Percentiles rank a stretch among this genome's conserved stretches.
phyloP scores from a whole-genome alignment of 2,329 filamentous ascomycete species.

The Alternaria burnsii region DNA sequence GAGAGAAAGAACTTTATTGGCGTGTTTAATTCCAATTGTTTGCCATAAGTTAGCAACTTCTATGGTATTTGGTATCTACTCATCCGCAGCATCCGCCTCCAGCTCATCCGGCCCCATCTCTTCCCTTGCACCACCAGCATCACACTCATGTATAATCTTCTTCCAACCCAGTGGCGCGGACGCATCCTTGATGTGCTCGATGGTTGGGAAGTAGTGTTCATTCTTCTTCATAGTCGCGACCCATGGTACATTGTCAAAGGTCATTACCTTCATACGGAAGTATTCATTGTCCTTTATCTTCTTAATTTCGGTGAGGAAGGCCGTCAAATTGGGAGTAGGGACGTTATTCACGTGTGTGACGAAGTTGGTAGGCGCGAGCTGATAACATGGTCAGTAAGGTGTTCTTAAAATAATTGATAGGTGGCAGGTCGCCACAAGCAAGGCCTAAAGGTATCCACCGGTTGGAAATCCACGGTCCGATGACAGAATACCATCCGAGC shows the following conservation, averaged over 20 bases:
- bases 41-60: not conserved
- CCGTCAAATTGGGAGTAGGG: conserved; percentile 80
- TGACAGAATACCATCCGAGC: not conserved
- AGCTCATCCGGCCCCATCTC: conserved; percentile 39
- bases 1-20: not conserved
- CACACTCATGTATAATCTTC: conserved; percentile 64
- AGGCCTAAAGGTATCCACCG: not conserved
- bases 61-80: conserved; percentile 12
- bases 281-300: conserved; percentile 97
- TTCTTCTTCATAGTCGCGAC: conserved; percentile 99
- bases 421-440: not conserved
- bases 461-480: not conserved
- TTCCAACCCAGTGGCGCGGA: conserved; percentile 64
- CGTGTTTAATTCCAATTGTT: not conserved
- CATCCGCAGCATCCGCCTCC: conserved; percentile 37
- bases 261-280: conserved; percentile 96
- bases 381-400: conserved; percentile 49
- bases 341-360: conserved; percentile 94
- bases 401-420: not conserved
- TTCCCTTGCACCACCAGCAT: conserved; percentile 49
- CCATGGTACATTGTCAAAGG: conserved; percentile 98
- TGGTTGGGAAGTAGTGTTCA: conserved; percentile 86
- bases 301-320: conserved; percentile 81
- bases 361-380: conserved; percentile 97
- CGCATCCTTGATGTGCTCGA: conserved; percentile 69